Base-by-base conservation (phyloP, 108 stramenopile species). In the Nitzschia sp. region DNA sequence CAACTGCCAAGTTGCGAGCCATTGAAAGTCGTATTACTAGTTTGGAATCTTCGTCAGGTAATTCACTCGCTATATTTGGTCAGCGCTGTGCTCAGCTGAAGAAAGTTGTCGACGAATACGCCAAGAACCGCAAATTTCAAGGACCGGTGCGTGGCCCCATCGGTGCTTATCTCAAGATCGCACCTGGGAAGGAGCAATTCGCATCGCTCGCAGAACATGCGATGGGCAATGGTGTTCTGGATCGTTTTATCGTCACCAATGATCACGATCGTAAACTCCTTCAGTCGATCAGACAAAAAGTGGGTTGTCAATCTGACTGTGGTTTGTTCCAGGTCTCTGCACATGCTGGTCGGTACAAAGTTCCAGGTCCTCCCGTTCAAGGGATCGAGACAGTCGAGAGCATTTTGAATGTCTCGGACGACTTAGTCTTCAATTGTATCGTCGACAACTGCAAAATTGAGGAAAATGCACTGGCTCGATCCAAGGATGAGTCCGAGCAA, bases 71-170 rank as follows among this genome's bases (percentile, higher is more conserved):
- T 41, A 58, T 93, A 9, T 93, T 86, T 77, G 92, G 92, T 9
- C 72, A 57, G 23, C 74, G 78, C 44, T 82, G 81, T 54, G 63
- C 48, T 4, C 64, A 52, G 38, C 73, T 83, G 32, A 52, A 68
- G 19, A 57, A 67, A 63, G 41, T 59, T 45, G 73, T 83, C 25
- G 71, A 85, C 54, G 58, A 72, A 45, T 69, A 75, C 0, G 33
- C 28, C n/a, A 71, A 66, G 33, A 22, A 57, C 21, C 63, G 82
- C 3, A 75, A 78, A 50, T 90, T 91, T 55, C 77, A 59, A 33
- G 94, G 88, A 1, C 80, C 78, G 1, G 90, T 94, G 4, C 38
- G 77, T 4, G 94, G 94, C 2, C 94, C 94, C 21, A 86, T 95
- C 57, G 94, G 90, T 0, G 71, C 72, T 44, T 89, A 84, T 63